A percentile compares a stretch with the other conserved stretches of the same genome.
These are phyloP conservation scores for Scedosporium dehoogii DNA, from an alignment of 2,329 filamentous ascomycete genomes.

Conservation along the genomic window DNA sequence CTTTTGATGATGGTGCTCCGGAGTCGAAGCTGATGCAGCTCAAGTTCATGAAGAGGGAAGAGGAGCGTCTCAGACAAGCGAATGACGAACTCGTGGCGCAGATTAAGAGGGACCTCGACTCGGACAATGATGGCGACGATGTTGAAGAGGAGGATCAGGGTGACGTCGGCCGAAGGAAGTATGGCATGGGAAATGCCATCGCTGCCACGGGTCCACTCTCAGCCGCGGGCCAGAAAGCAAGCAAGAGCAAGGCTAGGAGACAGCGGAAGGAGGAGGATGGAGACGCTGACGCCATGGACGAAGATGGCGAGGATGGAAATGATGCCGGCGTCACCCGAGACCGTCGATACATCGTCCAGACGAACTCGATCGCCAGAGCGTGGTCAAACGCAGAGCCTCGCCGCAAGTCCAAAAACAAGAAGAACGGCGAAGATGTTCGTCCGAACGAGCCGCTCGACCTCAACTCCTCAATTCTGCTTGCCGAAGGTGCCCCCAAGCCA, in stretches of 20 bases:
- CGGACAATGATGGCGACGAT: conserved; percentile 40
- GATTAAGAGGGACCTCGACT: conserved; percentile 63
- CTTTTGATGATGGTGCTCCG: conserved; percentile 37
- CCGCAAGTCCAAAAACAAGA: conserved; percentile 7
- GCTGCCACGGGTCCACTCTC: background rate
- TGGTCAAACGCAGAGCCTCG: conserved; percentile 6
- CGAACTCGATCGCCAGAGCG: conserved; percentile 6
- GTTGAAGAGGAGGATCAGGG: conserved; percentile 43
- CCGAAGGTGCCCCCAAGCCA: conserved; percentile 17
- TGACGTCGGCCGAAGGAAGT: conserved; percentile 57
- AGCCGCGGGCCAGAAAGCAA: conserved; percentile 15
- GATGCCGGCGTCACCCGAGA: conserved; percentile 16
- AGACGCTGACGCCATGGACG: conserved; percentile 1
- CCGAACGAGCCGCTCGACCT: conserved; percentile 13
- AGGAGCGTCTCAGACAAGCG: conserved; percentile 63
- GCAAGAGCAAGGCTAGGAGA: conserved; percentile 25
- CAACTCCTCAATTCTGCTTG: conserved; percentile 17
- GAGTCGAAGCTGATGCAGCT: conserved; percentile 66
- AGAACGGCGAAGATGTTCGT: background rate
- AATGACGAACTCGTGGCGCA: conserved; percentile 69
- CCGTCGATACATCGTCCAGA: conserved; percentile 11
- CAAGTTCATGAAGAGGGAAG: conserved; percentile 91
- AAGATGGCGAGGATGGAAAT: conserved; percentile 15
- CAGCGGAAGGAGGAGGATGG: conserved; percentile 13
- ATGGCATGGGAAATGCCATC: conserved; percentile 17